Evolutionary conservation across 1,284 basidiomycete species (phyloP), one percentile per base, ranked within the genome.

Genomic region (Trichosporon inkin): DNA sequence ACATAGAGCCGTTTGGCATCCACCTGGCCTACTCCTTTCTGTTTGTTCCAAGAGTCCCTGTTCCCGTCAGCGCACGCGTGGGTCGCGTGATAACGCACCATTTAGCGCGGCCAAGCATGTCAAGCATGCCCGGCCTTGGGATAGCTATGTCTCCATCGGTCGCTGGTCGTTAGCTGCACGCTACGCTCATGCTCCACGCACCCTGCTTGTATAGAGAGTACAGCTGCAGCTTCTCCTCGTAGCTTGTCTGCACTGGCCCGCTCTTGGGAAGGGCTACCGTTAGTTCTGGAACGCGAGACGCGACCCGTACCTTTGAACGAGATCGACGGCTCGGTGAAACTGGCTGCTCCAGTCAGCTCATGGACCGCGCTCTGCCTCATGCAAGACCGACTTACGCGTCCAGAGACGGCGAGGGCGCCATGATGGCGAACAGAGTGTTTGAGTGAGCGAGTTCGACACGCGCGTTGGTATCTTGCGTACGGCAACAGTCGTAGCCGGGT

Each of bases 171-270:
- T 13, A 41, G 55, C 39, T 11, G 16, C 22, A 20, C 16, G 28
- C 28, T 1, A 10, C 6, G 17, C 16, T 36, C 35, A 10, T 16
- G 20, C n/a, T 20, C 28, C n/a, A 49, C 76, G 47, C 53, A 92
- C 91, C 90, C 85, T 95, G 92, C 78, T 94, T 94, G 78, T 91
- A 94, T 69, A 93, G 81, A 86, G 91, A 92, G 75, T 98, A 98
- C 83, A 98, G 90, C 14, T 87, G 86, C 10, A 98, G 81, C 76
- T 98, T 98, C 77, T 97, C 94, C 69, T 97, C 94, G 77, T 97
- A 98, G 57, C 86, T 90, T 0, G 94, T 97, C 79, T 97, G 93
- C 67, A 97, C 94, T 40, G 93, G 92, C 0, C 95, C 93, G 10
- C 88, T 89, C 81, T 95, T 95, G 1, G 95, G 93, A 19, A 98